A percentile compares a stretch with the other conserved stretches of the same genome.
Conservation (phyloP, 2,329 filamentous ascomycete species). For the Fusarium anguioides region DNA sequence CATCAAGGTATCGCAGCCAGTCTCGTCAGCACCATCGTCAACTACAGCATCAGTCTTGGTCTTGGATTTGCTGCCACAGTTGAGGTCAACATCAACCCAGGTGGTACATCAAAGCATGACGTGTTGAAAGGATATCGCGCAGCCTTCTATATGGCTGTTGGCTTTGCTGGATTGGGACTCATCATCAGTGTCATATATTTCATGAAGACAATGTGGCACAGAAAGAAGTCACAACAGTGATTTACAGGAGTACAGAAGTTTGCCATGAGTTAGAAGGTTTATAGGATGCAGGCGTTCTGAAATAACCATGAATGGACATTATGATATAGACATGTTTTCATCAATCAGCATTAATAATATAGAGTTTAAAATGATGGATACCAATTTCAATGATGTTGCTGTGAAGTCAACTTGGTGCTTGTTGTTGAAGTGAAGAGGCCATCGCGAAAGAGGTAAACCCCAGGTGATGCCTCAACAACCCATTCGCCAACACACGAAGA, state of each 20-base stretch:
- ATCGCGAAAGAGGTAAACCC: too few species aligned
- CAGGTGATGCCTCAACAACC: too few species aligned
- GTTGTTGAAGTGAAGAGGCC: too few species aligned
- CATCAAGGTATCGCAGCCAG: slow-evolving; percentile 62
- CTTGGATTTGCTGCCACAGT: slow-evolving; percentile 75
- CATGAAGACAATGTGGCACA: slow-evolving; percentile 21
- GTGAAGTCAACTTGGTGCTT: background rate
- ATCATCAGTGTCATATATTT: slow-evolving; percentile 27
- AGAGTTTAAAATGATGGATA: too few species aligned
- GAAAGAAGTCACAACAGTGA: background rate
- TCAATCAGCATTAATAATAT: too few species aligned
- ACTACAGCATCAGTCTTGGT: slow-evolving; percentile 74
- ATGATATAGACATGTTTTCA: background rate
- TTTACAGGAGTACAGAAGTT: background rate
- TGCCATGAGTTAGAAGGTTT: background rate
- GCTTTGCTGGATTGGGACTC: slow-evolving; percentile 23
- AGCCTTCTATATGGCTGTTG: slow-evolving; percentile 31
- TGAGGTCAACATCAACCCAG: slow-evolving; percentile 56
- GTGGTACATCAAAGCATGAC: slow-evolving; percentile 27
- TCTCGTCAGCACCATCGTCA: slow-evolving; percentile 72
- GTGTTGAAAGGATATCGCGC: slow-evolving; percentile 23
- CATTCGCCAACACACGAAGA: too few species aligned
- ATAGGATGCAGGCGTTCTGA: background rate
- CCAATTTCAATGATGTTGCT: background rate
- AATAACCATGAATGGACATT: background rate